Base-by-base conservation (phyloP, 2,329 filamentous ascomycete species). In the Emmonsia crescens region DNA sequence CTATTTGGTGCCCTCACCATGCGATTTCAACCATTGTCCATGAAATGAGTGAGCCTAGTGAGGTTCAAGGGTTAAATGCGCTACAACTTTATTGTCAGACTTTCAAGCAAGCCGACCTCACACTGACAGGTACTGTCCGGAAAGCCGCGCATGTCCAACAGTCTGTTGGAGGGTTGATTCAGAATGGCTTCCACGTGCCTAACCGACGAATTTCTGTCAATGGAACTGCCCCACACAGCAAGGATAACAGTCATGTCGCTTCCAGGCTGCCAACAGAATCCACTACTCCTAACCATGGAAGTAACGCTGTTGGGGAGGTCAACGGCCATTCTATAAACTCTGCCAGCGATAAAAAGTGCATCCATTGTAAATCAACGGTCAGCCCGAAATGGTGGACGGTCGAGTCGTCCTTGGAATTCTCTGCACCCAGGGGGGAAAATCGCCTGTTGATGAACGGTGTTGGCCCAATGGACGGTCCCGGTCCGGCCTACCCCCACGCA, bases 101-200 rank as follows among this genome's bases (percentile, higher is more conserved):
- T 62, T 96, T 91, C 79, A 99, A 99, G 75, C 93, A 97, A 75
- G 93, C 94, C 9, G 94, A 99, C 72, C 82, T 93, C 48, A 85
- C 89, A 2, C 78, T 96, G 68, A 96, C 92, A 2, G 94, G 94
- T 33, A 96, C 93, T 21, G 90, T 94, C 27, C 88, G 94, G 60
- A 96, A 96, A 75, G 93, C 94, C 27, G 94, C 90, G 63, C 82
- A 94, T 72, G 69, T 78, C 70, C 71, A 77, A 68, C 68, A 77
- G 68, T 68, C 74, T 62, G 67, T 77, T 66, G 68, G 74, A 64
- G 58, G 72, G 29, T 67, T 71, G 21, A 64, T 71, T 44, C 69
- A 73, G 40, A 65, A 69, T 62, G 66, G 64, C 12, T 62, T 66
- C n/a, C 64, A 66, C 21, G 59, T 76, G 63, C 70, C 74, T 31